phyloP scores from a whole-genome alignment of 306 rosid genomes.

The Vigna unguiculata region DNA sequence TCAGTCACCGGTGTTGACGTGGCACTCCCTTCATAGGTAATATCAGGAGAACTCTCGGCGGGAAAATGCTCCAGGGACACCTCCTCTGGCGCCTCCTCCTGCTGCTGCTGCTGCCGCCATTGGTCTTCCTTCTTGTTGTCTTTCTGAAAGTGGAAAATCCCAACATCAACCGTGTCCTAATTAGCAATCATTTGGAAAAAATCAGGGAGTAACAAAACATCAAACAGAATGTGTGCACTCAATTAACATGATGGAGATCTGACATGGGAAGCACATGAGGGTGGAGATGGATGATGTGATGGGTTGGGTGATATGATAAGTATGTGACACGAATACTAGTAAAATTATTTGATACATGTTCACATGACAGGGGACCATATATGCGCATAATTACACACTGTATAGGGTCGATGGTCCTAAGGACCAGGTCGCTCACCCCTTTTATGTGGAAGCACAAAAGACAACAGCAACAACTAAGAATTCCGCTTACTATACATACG shows the following conservation, averaged over 20 bases:
- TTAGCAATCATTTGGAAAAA: conserved; percentile 32
- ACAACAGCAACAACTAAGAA: conserved; percentile 43
- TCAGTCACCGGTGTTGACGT: conserved; percentile 61
- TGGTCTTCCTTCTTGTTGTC: conserved; percentile 46
- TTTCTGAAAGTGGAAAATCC: conserved; percentile 45
- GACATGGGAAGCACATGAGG: conserved; percentile 60
- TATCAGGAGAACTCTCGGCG: conserved; percentile 73
- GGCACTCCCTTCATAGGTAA: conserved; percentile 65
- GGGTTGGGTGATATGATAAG: conserved; percentile 65
- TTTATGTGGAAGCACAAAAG: conserved; percentile 49
- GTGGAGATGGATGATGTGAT: conserved; percentile 59
- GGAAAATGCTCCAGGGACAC: conserved; percentile 86
- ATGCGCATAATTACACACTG: conserved; percentile 37
- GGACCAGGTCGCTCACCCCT: conserved; percentile 37
- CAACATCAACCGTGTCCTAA: conserved; percentile 23
- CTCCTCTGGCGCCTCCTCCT: conserved; percentile 69
- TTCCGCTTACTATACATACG: conserved; percentile 34
- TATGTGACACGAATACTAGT: conserved; percentile 52
- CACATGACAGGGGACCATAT: conserved; percentile 75
- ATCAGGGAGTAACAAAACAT: background rate
- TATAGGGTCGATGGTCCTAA: conserved; percentile 47
- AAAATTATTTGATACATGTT: conserved; percentile 54
- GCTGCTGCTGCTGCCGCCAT: conserved; percentile 65
- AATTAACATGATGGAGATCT: conserved; percentile 55
- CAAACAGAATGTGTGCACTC: conserved; percentile 3